Evolutionary conservation across 306 rosid genomes (phyloP), one percentile per base, ranked within the genome.

Genomic region (Pueraria montana): DNA sequence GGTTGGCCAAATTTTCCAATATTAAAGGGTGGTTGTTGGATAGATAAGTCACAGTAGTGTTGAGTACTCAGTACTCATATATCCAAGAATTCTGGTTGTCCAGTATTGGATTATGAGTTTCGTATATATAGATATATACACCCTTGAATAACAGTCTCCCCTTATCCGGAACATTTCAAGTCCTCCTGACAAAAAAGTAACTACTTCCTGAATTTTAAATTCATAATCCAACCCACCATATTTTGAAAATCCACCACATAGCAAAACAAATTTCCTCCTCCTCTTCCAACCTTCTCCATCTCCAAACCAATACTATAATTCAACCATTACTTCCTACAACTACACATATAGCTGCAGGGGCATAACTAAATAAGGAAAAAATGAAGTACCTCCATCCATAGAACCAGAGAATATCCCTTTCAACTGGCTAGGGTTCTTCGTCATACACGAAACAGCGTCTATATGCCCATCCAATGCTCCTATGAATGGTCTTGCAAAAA

Each of bases 391-490:
- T 89, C 99, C 99, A 90, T 96, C 99, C 96, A 92, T 89, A 14
- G 99, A 91, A 72, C 98, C 98, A 1, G 99, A 92, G 81, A 96
- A 96, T 56, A 96, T 76, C 67, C 91, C 89, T 84, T 82, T 91
- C 98, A 96, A 88, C 84, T 92, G 96, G 89, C 85, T 91, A 5
- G 92, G 94, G 76, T 96, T 91, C 90, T 92, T 96, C 0, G 95
- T 87, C 99, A 94, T 94, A 84, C 93, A 92, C 0, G 98, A 94
- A 81, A 96, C 42, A 2, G 97, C 87, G n/a, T 96, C 99, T 6
- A 85, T 5, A 90, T 96, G 99, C 56, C 98, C 98, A 75, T 96
- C 99, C 98, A 96, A 89, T 45, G 98, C 98, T 79, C 98, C 97
- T 1, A 96, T 52, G 87, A 96, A 96, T 38, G 99, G 99, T 84